Percentiles rank a stretch among this genome's conserved stretches.
Evolutionary conservation across 768 basidiomycete genomes (phyloP).

Genomic region (Mycena pura): DNA sequence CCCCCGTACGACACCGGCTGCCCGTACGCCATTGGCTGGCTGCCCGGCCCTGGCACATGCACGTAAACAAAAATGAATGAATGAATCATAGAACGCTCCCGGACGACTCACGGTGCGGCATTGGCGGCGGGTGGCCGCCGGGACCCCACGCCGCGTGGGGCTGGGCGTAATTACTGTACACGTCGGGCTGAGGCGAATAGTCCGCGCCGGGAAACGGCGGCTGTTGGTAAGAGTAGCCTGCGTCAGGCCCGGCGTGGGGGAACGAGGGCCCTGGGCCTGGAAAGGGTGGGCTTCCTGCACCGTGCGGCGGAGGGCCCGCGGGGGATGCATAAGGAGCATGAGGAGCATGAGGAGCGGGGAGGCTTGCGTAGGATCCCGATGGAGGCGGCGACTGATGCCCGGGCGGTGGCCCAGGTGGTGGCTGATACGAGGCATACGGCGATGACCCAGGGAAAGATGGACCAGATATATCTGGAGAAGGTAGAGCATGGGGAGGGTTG

Average conservation of each 20-base stretch:
- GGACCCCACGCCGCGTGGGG: constrained; percentile 15
- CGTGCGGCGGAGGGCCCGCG: constrained; percentile 8
- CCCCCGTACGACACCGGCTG: constrained; percentile 28
- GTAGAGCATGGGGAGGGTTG: neutral
- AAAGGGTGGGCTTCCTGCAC: constrained; percentile 22
- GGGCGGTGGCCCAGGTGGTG: constrained; percentile 2
- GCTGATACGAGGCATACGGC: neutral
- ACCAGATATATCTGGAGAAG: constrained; percentile 20
- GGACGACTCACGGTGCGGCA: constrained; percentile 23
- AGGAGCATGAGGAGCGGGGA: constrained; percentile 24
- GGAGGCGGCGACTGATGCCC: constrained; percentile 1
- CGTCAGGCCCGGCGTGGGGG: constrained; percentile 10
- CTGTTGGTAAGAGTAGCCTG: constrained; percentile 20
- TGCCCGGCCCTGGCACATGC: constrained; percentile 25
- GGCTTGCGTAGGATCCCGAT: neutral
- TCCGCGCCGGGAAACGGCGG: constrained; percentile 19
- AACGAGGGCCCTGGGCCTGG: constrained; percentile 30
- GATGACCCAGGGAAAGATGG: constrained; percentile 12
- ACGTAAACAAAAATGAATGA: constrained; percentile 14
- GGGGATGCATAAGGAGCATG: too few species aligned
- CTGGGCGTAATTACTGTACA: constrained; percentile 20
- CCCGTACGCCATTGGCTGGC: constrained; percentile 21
- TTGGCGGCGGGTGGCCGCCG: constrained; percentile 4
- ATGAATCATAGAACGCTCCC: neutral
- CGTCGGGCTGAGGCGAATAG: constrained; percentile 17